Evolutionary conservation across 495 filamentous ascomycete genomes (phyloP).

Genomic region (Penicillium coprophilum): DNA sequence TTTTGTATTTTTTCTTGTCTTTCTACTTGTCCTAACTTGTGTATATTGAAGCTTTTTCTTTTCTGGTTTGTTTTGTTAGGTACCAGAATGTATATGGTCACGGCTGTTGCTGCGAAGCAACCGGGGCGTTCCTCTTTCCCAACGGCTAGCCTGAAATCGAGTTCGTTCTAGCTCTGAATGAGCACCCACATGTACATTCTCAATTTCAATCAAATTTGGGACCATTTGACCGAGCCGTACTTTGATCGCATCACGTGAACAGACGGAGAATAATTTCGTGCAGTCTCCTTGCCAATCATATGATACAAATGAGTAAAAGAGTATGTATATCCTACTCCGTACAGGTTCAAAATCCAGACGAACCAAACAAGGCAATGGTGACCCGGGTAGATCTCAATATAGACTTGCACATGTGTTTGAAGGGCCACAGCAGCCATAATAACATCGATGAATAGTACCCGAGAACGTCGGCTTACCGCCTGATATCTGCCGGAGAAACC

Average conservation of each 20-base stretch:
- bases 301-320: too few relatives aligned
- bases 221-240: conserved; percentile 2
- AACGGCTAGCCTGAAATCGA: background rate
- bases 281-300: background rate
- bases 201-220: background rate
- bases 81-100: conserved; percentile 23
- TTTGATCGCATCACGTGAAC: conserved; percentile 18
- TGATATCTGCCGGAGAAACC: conserved; percentile 1
- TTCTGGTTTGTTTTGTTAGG: conserved; percentile 7
- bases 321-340: too few relatives aligned
- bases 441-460: background rate
- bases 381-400: background rate
- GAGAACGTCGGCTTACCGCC: conserved; percentile 7
- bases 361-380: background rate
- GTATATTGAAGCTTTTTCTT: conserved; percentile 2
- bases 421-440: background rate
- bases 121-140: conserved; percentile 16
- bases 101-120: conserved; percentile 16
- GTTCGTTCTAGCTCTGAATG: background rate
- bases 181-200: background rate
- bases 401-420: background rate
- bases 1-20: conserved; percentile 9
- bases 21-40: conserved; percentile 4
- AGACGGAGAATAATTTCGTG: conserved; percentile 2
- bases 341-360: background rate